Evolutionary conservation across 441 rosid species (phyloP), one percentile per base, ranked within the genome.

Genomic region (Arabidopsis hybrid): DNA sequence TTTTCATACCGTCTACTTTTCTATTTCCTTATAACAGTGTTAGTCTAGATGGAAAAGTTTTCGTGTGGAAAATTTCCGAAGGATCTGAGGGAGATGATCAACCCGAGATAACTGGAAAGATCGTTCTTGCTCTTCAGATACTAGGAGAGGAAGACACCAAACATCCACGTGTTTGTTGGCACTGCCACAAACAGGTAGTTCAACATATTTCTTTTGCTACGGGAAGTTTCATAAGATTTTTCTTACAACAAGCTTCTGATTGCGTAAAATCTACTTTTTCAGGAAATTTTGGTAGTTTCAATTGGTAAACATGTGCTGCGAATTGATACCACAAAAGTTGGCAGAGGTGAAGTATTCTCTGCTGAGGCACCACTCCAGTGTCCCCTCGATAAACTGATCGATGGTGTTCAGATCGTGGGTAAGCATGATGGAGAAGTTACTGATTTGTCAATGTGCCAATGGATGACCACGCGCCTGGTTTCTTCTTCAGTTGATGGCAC

Each of bases 151-250:
- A 79, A 66, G 88, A 87, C 67, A 60, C 80, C 34, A 77, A 82
- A 56, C 93, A 93, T 78, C 99, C 99, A 18, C 92, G 91, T 51
- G 80, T 93, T 50, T 95, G 97, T 76, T 95, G 99, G 99, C 98
- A 95, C 74, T 86, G 86, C 68, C 91, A 90, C 86, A 95, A 89
- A 80, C 97, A 91, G 84, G 99, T 95, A 89, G 67, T 63, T 46
- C 14, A 65, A 31, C 52, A 35, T 29, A 60, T 49, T 45, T 3
- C 7, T 39, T 59, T 68, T 43, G n/a, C 38, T 47, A 39, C 31
- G 50, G 10, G 50, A 31, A 59, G 18, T 11, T 58, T 57, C 69
- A 16, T 69, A 2, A 10, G 16, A 2, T 71, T 42, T 16, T 65
- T 55, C 40, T 50, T 39, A n/a, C 7, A 9, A 29, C 26, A 14